Evolutionary conservation across 192 early-diverging fungal species (phyloP).

Genomic region (Obelidium mucronatum): DNA sequence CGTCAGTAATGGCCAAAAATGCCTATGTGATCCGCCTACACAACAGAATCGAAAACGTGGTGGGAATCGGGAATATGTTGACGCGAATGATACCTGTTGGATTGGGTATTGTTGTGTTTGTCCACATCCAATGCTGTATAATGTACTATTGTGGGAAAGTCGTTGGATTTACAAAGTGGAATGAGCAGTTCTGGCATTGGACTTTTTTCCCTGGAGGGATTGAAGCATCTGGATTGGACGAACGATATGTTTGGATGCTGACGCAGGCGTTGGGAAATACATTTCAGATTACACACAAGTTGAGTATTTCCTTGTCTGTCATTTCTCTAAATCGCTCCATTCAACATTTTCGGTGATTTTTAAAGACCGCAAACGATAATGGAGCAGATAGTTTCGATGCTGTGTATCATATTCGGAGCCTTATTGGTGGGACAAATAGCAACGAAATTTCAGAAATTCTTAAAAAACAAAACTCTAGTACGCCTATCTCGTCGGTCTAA

Average conservation of each 20-base stretch:
- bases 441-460: neutral
- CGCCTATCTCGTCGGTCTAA: constrained; percentile 28
- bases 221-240: neutral
- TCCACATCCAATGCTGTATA: constrained; percentile 41
- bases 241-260: constrained; percentile 20
- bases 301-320: neutral
- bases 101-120: constrained; percentile 7
- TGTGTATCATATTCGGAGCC: constrained; percentile 15
- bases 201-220: neutral
- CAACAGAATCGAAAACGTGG: constrained; percentile 7
- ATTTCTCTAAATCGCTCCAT: neutral
- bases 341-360: neutral
- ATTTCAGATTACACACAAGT: constrained; percentile 37
- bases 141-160: constrained; percentile 21
- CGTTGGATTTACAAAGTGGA: neutral
- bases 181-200: neutral
- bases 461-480: constrained; percentile 8
- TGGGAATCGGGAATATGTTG: constrained; percentile 22
- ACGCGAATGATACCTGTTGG: constrained; percentile 8
- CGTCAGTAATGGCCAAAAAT: neutral
- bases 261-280: constrained; percentile 36
- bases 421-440: too few species aligned
- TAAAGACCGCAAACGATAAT: constrained; percentile 4
- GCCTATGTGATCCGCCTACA: neutral
- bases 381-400: constrained; percentile 9